A percentile compares a stretch with the other conserved stretches of the same genome.
Evolutionary conservation across 73 alveolate species (phyloP).

Genomic region (Paramecium pentaurelia): DNA sequence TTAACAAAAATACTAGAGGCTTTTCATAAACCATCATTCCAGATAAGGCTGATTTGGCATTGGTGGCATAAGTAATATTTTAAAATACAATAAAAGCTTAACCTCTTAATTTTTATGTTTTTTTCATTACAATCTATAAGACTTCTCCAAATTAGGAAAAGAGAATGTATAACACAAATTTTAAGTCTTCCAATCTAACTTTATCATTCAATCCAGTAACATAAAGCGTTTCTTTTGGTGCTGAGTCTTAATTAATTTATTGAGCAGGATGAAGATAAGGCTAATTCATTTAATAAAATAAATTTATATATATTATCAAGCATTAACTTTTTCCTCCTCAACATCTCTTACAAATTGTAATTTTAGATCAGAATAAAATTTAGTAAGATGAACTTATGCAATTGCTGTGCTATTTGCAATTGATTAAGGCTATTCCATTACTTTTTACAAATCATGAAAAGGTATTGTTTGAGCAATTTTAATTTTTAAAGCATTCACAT

Average conservation of each 20-base stretch:
- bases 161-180: neutral
- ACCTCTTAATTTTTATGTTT: conserved; percentile 46
- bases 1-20: neutral
- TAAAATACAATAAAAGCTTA: conserved; percentile 35
- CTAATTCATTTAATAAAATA: neutral
- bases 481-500: neutral
- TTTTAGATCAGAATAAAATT: neutral
- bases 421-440: neutral
- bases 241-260: neutral
- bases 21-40: conserved; percentile 1
- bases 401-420: neutral
- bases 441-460: neutral
- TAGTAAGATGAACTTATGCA: neutral
- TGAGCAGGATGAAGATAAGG: conserved; percentile 2
- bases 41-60: neutral
- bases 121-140: conserved; percentile 35
- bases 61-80: conserved; percentile 39
- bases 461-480: neutral
- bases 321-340: neutral
- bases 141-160: conserved; percentile 39
- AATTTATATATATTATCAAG: neutral
- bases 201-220: conserved; percentile 34
- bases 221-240: conserved; percentile 39
- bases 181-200: conserved; percentile 13
- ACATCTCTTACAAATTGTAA: neutral